These are phyloP conservation scores for Candida vaughaniae DNA, from an alignment of 805 yeast genomes.

Conservation along the genomic window DNA sequence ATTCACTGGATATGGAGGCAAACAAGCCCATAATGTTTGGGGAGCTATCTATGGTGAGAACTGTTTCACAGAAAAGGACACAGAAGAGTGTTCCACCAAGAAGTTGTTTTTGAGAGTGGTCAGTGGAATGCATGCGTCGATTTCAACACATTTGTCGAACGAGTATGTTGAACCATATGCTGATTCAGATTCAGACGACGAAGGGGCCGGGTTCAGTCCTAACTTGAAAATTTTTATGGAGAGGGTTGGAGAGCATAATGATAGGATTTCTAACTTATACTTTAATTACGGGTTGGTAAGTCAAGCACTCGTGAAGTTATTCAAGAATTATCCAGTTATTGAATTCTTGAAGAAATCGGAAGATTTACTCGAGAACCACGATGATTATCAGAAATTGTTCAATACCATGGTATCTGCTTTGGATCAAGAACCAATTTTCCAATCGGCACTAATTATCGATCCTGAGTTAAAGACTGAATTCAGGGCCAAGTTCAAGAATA, in stretches of 20 bases:
- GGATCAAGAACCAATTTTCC: conserved; percentile 42
- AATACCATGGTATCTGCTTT: conserved; percentile 20
- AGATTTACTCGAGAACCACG: conserved; percentile 46
- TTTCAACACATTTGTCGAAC: conserved; percentile 87
- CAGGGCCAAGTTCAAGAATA: conserved; percentile 80
- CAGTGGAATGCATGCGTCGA: conserved; percentile 94
- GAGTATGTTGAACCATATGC: conserved; percentile 60
- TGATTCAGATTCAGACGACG: conserved; percentile 12
- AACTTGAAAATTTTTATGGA: conserved; percentile 78
- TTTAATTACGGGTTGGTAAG: conserved; percentile 88
- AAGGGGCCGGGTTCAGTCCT: conserved; percentile 67
- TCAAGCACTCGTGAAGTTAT: conserved; percentile 69
- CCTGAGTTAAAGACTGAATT: conserved; percentile 78
- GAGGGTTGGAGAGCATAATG: conserved; percentile 87
- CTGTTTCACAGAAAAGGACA: conserved; percentile 58
- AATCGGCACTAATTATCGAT: conserved; percentile 45
- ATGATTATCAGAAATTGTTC: conserved; percentile 27
- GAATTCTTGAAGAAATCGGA: conserved; percentile 31
- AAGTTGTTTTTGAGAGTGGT: conserved; percentile 82
- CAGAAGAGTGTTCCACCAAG: conserved; percentile 55
- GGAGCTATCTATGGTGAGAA: conserved; percentile 86
- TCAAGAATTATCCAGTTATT: conserved; percentile 23
- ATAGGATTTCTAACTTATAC: conserved; percentile 83
- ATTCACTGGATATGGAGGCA: conserved; percentile 94
- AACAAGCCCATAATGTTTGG: conserved; percentile 92